Evolutionary conservation across 208 protist species (phyloP), one percentile per base, ranked within the genome.

Genomic region (Acanthamoeba comandoni): DNA sequence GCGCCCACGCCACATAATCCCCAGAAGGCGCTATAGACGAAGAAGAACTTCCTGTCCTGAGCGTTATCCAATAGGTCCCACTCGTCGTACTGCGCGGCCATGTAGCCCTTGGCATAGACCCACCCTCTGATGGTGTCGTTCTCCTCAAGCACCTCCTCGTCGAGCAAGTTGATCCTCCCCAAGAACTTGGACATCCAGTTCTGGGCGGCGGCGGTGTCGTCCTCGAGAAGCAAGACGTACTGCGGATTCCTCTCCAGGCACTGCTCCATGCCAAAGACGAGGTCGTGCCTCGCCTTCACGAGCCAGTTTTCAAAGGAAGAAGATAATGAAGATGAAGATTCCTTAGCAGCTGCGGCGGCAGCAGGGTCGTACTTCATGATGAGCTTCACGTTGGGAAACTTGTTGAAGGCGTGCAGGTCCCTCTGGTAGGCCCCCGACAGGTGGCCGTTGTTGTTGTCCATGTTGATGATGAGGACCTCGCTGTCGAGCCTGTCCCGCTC

Each of bases 1-100:
- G 64, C 64, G 0, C 31, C 64, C 31, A 71, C 48, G 64, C 31
- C 64, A 3, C 35, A 2, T 26, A 71, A 35, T 11, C 64, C 64
- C 64, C 64, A 71, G 31, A 35, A 12, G n/a, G 48, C 64, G 24
- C 64, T 35, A 17, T 71, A 71, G 17, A 35, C 19, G 31, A 71
- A 26, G 64, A 71, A 71, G 22, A 71, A 71, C 12, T 49, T 35
- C 15, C 35, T 17, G 64, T 71, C 64, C 31, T 35, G n/a, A 15
- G 64, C 3, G 64, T 71, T 26, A 0, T 49, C 31, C 31, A 26
- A 71, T 13, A 71, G 64, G 64, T 71, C 64, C 31, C 48, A 71
- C 11, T 71, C 64, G 64, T 71, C 64, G 64, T 71, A 71, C 64
- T 71, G 64, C 11, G 22, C 64, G 17, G 64, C 64, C 64, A 71